A percentile compares a stretch with the other conserved stretches of the same genome.
These are phyloP conservation scores for Arxiozyma heterogenica DNA, from an alignment of 1,139 yeast genomes.

Conservation along the genomic window DNA sequence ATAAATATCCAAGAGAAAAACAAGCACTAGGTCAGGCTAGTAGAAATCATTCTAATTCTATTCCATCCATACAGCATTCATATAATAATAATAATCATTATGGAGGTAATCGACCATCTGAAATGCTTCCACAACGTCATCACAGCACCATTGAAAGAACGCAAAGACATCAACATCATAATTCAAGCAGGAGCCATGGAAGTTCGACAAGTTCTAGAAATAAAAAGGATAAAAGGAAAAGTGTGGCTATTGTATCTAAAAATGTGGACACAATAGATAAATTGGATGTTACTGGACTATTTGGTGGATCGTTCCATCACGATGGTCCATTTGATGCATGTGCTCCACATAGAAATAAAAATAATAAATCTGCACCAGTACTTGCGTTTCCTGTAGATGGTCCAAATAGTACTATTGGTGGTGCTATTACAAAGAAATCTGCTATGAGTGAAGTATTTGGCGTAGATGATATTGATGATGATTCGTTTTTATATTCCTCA, in stretches of 20 bases:
- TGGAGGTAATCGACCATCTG: not conserved
- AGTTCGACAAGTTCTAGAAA: not conserved
- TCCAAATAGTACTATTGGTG: slow-evolving; percentile 79
- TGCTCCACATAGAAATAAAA: slow-evolving; percentile 88
- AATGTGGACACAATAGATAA: slow-evolving; percentile 84
- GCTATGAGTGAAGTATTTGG: slow-evolving; percentile 30
- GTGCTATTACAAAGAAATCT: slow-evolving; percentile 34
- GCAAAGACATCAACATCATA: slow-evolving; percentile 2
- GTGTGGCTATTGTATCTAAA: slow-evolving; percentile 38
- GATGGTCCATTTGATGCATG: slow-evolving; percentile 99
- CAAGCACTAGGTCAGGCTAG: not conserved
- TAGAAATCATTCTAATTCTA: slow-evolving; percentile 5
- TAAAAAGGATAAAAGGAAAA: slow-evolving; percentile 37
- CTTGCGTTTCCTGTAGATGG: slow-evolving; percentile 93
- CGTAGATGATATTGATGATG: slow-evolving; percentile 17
- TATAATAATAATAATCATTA: not conserved
- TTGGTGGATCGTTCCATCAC: slow-evolving; percentile 94
- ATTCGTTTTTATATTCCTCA: slow-evolving; percentile 6
- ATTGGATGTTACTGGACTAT: slow-evolving; percentile 88
- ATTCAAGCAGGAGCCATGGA: not conserved
- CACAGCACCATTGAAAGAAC: slow-evolving; percentile 5
- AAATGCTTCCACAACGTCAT: slow-evolving; percentile 6
- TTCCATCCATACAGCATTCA: not conserved
- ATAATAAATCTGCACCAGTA: slow-evolving; percentile 77
- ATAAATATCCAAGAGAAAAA: slow-evolving; percentile 19